Conservation (phyloP, 306 rosid species). For the Hippophae rhamnoides region DNA sequence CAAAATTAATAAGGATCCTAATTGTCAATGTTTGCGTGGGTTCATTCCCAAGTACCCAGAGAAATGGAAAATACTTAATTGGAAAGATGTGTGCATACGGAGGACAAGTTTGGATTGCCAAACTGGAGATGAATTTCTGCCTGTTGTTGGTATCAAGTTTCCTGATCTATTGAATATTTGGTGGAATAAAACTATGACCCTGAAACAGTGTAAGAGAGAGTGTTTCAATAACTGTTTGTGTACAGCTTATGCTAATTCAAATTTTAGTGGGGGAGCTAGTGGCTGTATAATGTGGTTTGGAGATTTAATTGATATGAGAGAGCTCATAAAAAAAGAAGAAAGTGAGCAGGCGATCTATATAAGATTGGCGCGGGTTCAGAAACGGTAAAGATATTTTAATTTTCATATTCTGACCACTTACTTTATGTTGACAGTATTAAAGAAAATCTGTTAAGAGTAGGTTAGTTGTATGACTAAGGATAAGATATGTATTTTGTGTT, state of each 20-base stretch:
- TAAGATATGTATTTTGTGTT: too few relatives aligned
- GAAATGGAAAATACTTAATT: conserved; percentile 13
- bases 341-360: conserved; percentile 22
- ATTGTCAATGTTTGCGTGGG: conserved; percentile 28
- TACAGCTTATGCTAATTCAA: conserved; percentile 28
- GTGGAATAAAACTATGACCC: conserved; percentile 16
- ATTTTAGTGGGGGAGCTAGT: conserved; percentile 15
- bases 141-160: conserved; percentile 15
- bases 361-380: conserved; percentile 27
- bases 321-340: not conserved
- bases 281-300: conserved; percentile 35
- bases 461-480: too few relatives aligned
- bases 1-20: not conserved
- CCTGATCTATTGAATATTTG: conserved; percentile 26
- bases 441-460: too few relatives aligned
- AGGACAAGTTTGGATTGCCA: conserved; percentile 20
- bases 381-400: not conserved
- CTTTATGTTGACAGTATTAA: too few relatives aligned
- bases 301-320: conserved; percentile 27
- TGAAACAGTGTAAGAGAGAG: conserved; percentile 16
- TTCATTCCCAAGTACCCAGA: conserved; percentile 19
- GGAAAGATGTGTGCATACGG: conserved; percentile 23
- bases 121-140: conserved; percentile 22
- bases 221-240: conserved; percentile 36
- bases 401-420: too few relatives aligned